Conservation (phyloP, 352 stramenopile genomes). For the Phytophthora citricola region DNA sequence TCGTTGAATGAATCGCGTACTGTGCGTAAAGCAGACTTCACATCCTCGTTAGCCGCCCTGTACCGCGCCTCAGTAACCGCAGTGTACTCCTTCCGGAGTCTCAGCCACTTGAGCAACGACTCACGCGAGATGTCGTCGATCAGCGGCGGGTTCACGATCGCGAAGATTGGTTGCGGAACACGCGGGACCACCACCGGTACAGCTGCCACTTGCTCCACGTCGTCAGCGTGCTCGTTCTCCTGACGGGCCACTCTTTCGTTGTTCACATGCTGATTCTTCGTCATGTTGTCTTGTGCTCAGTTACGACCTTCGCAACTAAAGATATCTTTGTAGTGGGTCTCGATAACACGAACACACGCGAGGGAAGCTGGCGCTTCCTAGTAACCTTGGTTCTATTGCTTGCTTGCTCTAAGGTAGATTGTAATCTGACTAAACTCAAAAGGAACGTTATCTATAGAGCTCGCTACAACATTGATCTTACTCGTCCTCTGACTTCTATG, state of each 20-base stretch:
- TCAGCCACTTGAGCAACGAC: slow-evolving; percentile 10
- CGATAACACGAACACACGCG: no score
- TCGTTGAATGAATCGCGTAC: slow-evolving; percentile 17
- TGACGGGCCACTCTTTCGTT: not conserved
- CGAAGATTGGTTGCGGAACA: slow-evolving; percentile 11
- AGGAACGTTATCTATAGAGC: no score
- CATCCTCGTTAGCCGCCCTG: slow-evolving; percentile 10
- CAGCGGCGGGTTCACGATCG: slow-evolving; percentile 11
- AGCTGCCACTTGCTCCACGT: not conserved
- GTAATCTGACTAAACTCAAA: no score
- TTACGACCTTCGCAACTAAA: slow-evolving; percentile 29
- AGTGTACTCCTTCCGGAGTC: slow-evolving; percentile 21
- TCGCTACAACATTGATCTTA: no score
- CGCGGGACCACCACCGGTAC: not conserved
- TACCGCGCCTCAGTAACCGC: slow-evolving; percentile 16
- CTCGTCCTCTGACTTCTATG: no score
- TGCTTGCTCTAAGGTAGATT: no score
- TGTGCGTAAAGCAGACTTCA: not conserved
- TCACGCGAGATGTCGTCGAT: slow-evolving; percentile 21
- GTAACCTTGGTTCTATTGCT: no score
- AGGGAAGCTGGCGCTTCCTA: no score
- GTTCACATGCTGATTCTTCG: not conserved
- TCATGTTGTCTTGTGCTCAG: slow-evolving; percentile 16
- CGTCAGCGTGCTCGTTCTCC: not conserved
- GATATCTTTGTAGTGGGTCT: slow-evolving; percentile 32